phyloP scores from a whole-genome alignment of 2,329 filamentous ascomycete species.

The Pochonia chlamydosporia region DNA sequence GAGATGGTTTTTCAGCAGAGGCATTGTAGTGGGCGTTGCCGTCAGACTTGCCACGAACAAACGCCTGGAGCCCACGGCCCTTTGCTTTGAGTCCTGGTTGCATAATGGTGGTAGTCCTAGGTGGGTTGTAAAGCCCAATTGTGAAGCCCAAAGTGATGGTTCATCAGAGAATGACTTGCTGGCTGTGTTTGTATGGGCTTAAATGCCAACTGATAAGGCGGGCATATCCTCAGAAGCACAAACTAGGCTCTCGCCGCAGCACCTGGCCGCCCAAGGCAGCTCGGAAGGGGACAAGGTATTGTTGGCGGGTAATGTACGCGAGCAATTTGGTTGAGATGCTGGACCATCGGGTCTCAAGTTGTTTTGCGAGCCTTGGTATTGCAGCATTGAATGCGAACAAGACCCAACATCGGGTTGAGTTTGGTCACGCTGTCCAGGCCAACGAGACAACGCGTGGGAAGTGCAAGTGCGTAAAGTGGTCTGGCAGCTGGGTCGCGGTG shows the following conservation, averaged over 20 bases:
- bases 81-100: conserved; percentile 24
- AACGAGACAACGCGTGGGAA: not conserved
- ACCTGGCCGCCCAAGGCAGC: too few species aligned
- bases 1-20: conserved; percentile 11
- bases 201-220: too few species aligned
- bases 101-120: conserved; percentile 14
- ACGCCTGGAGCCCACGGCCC: conserved; percentile 23
- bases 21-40: conserved; percentile 15
- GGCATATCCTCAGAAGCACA: too few species aligned
- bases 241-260: too few species aligned
- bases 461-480: not conserved
- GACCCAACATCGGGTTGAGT: too few species aligned
- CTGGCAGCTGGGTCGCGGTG: conserved; percentile 13
- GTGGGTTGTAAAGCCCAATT: not conserved
- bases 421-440: not conserved
- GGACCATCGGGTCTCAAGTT: too few species aligned
- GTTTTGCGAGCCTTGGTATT: not conserved
- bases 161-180: not conserved
- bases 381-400: not conserved
- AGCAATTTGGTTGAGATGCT: too few species aligned
- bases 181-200: too few species aligned
- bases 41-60: conserved; percentile 22
- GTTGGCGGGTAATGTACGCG: too few species aligned
- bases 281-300: too few species aligned
- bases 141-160: too few species aligned